Percentiles rank a stretch among this genome's conserved stretches.
phyloP scores from a whole-genome alignment of 768 basidiomycete species.

The Harrya chromipes region DNA sequence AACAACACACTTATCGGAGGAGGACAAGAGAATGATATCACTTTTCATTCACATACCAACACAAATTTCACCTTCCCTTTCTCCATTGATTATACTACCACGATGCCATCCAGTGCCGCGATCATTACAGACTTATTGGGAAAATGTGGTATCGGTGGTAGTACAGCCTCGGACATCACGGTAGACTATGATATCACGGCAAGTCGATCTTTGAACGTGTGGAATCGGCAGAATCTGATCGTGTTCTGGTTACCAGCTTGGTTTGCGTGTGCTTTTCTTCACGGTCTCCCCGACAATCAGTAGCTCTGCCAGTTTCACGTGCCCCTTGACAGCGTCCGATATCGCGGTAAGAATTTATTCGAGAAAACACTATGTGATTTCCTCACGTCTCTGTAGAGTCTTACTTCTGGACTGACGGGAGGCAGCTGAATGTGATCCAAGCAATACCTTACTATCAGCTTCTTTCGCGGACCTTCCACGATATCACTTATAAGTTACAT shows the following conservation, averaged over 20 bases:
- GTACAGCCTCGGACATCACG: constrained; percentile 44
- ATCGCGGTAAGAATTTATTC: constrained; percentile 15
- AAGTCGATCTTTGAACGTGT: neutral
- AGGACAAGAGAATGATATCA: constrained; percentile 47
- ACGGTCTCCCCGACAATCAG: constrained; percentile 65
- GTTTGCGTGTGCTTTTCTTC: constrained; percentile 60
- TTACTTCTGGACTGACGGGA: constrained; percentile 17
- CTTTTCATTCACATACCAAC: constrained; percentile 48
- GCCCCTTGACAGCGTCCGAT: constrained; percentile 49
- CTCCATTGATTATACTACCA: constrained; percentile 55
- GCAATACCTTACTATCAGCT: neutral
- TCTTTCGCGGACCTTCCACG: constrained; percentile 4
- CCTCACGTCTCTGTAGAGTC: constrained; percentile 18
- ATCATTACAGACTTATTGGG: constrained; percentile 60
- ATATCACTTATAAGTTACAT: constrained; percentile 12
- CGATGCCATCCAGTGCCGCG: constrained; percentile 45
- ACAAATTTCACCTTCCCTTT: constrained; percentile 80
- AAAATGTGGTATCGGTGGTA: constrained; percentile 57
- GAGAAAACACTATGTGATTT: neutral
- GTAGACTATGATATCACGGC: constrained; percentile 70
- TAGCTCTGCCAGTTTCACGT: constrained; percentile 58
- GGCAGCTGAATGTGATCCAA: neutral
- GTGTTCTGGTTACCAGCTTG: constrained; percentile 42
- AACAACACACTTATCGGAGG: constrained; percentile 65
- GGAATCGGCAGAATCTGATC: constrained; percentile 7